Base-by-base conservation (phyloP, 345 rosid species). In the Erodium maritimum region DNA sequence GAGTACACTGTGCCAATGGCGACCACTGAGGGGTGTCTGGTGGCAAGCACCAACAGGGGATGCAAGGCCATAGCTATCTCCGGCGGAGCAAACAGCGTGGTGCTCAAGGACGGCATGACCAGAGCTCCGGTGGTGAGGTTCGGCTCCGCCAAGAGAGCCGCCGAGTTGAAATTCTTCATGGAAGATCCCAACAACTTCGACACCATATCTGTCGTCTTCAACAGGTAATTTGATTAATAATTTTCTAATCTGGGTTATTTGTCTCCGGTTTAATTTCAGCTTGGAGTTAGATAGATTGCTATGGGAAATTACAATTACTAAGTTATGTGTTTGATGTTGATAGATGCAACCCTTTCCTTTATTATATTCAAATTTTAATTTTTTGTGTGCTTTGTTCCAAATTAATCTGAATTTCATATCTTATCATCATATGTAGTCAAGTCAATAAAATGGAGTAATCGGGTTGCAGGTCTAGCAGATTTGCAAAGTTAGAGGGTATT, bases 391-490 rank as follows among this genome's bases (percentile, higher is more conserved):
- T 25, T 25, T 3, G 33, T 3, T 25, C 33, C 33, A 25, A 25
- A 25, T 25, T 25, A 25, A 25, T 25, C 7, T 25, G 33, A 25
- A 25, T 25, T 25, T 25, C 7, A 25, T 25, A 25, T 25, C 7
- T 25, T 25, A 25, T 7, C 33, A 25, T 25, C 33, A 25, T 3
- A 25, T 7, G 7, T 7, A 25, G 7, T 25, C 33, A 25, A n/a
- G 33, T 25, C 7, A 25, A 25, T 7, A 25, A 25, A 7, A 2
- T 25, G 33, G 33, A 37, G 14, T 37, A 5, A 12, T 37, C 2
- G 14, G 33, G 14, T 53, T 78, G 71, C 85, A 84, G 86, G 71
- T 82, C 93, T 2, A 86, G 89, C 54, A 71, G 89, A 65, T 86
- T 81, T 19, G 89, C 77, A 0, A 79, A 79, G 73, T 71, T 86